Conservation (phyloP, 331 rosid genomes). For the Dryas integrifolia region DNA sequence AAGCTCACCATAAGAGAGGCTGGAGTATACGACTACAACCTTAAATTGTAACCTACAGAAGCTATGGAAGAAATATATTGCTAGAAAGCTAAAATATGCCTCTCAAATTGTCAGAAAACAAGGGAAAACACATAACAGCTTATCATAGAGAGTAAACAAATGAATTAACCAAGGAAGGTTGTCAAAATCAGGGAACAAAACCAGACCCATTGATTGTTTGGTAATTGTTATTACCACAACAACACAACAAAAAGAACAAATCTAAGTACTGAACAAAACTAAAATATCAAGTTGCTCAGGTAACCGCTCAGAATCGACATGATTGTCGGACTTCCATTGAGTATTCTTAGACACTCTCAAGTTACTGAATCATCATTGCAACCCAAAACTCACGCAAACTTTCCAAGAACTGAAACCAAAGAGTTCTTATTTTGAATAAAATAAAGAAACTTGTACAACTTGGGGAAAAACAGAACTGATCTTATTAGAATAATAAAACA, state of each 20-base stretch:
- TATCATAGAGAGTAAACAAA: not conserved
- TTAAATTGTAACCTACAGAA: not conserved
- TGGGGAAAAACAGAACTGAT: not conserved
- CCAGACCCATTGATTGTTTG: too few species aligned
- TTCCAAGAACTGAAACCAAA: not conserved
- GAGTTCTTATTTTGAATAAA: not conserved
- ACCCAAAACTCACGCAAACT: conserved; percentile 29
- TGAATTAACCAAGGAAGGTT: not conserved
- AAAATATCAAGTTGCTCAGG: conserved; percentile 55
- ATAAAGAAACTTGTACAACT: not conserved
- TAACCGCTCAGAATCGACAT: conserved; percentile 83
- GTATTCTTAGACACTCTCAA: conserved; percentile 49
- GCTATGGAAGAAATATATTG: not conserved
- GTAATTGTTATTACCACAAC: too few species aligned
- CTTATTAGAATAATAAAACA: not conserved
- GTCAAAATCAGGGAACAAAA: not conserved
- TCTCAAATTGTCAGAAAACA: too few species aligned
- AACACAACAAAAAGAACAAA: not conserved
- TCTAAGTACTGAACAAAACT: not conserved
- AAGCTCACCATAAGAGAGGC: not conserved
- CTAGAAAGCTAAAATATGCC: too few species aligned
- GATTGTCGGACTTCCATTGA: conserved; percentile 45
- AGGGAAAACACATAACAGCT: not conserved
- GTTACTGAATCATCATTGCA: conserved; percentile 51
- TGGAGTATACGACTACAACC: not conserved